phyloP scores from a whole-genome alignment of 2,329 filamentous ascomycete species.

The Aureobasidium sp. region DNA sequence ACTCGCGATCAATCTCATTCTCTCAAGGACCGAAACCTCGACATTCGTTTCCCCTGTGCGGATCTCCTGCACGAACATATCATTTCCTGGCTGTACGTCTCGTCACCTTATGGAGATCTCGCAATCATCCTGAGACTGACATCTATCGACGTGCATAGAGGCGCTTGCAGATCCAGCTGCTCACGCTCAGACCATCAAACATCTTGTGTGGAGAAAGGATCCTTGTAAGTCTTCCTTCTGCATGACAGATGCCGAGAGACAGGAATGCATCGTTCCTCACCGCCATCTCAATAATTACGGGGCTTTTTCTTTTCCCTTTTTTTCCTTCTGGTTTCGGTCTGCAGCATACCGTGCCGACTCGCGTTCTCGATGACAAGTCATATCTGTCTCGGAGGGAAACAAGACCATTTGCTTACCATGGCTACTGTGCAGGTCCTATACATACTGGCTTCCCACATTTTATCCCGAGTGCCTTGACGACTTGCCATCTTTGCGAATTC shows the following conservation, averaged over 20 bases:
- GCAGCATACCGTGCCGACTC: slow-evolving; percentile 9
- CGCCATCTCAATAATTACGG: slow-evolving; percentile 6
- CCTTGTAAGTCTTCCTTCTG: slow-evolving; percentile 9
- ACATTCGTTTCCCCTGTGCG: neutral
- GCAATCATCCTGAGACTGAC: slow-evolving; percentile 10
- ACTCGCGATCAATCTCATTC: neutral
- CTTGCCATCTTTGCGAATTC: neutral
- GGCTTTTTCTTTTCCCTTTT: slow-evolving; percentile 3
- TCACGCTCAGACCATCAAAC: slow-evolving; percentile 3
- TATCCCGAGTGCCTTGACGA: neutral
- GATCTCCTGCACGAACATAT: neutral
- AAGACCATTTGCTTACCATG: slow-evolving; percentile 8
- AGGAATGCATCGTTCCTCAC: slow-evolving; percentile 11
- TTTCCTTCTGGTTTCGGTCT: slow-evolving; percentile 7
- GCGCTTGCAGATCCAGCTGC: slow-evolving; percentile 8
- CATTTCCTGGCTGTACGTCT: neutral
- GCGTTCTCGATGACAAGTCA: slow-evolving; percentile 9
- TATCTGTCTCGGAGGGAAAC: slow-evolving; percentile 2
- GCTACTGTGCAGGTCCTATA: slow-evolving; percentile 3
- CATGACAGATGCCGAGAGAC: slow-evolving; percentile 10
- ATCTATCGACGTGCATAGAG: slow-evolving; percentile 12
- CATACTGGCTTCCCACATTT: slow-evolving; percentile 3
- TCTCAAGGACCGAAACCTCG: neutral
- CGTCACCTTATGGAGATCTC: neutral
- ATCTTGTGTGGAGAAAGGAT: slow-evolving; percentile 8